Base-by-base conservation (phyloP, 1,139 yeast genomes). In the Geotrichum histeridarum region DNA sequence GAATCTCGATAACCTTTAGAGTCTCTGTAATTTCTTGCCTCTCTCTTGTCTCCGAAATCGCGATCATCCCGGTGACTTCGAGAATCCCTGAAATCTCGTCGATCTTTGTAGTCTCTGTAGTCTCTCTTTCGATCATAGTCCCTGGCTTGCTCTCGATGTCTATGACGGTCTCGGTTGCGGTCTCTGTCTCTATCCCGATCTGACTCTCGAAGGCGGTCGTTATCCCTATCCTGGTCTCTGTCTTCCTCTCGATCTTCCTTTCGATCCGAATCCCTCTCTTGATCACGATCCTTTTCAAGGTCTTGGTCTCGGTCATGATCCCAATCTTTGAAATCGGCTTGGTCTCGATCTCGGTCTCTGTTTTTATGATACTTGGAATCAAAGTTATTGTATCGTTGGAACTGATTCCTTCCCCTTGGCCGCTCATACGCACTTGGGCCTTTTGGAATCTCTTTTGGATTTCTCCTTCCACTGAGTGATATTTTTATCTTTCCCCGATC, bases 401-500 rank as follows among this genome's bases (percentile, higher is more conserved):
- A 27, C 7, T 51, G 48, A 14, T 42, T 42, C 35, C 47, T 35
- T 22, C 48, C 48, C 18, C 47, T 39, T 5, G 17, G 30, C 7
- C 46, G 18, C 8, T 39, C 37, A 17, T 51, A 51, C 3, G 54
- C 48, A 33, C 54, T 51, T 3, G 54, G 54, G 15, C 54, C 54
- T 22, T 37, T 44, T 6, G 54, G 54, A 31, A 51, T 45, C 4
- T 42, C 44, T 9, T 45, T 45, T 35, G 48, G 48, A 39, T 47
- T 37, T 12, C 50, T 14, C 18, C 42, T 30, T 12, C 47, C 46
- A 22, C 54, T 36, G 22, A 51, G 42, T 4, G 45, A 44, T 9
- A 51, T 51, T 39, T 51, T 51, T 22, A 51, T 51, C 35, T 51
- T 51, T 12, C 49, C 39, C 32, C 54, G 38, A 15, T 37, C 54